phyloP scores from a whole-genome alignment of 2,329 filamentous ascomycete species.

The Eutypa lata region DNA sequence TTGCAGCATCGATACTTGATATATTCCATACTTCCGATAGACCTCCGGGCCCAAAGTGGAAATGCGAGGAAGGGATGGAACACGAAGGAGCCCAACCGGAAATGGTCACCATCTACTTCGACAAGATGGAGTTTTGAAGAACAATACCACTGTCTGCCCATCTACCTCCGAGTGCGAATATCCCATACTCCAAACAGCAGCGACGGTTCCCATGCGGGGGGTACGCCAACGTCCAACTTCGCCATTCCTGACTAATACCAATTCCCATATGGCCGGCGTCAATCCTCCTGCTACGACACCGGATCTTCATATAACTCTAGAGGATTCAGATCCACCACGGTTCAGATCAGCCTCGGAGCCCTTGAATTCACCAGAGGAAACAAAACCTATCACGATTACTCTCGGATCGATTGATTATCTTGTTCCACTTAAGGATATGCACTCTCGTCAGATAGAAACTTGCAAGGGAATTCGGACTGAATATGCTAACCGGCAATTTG shows the following conservation, averaged over 20 bases:
- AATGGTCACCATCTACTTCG: too few relatives aligned
- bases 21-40: too few relatives aligned
- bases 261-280: not conserved
- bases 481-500: constrained; percentile 21
- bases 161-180: not conserved
- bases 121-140: not conserved
- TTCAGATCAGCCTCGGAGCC: not conserved
- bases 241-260: constrained; percentile 1
- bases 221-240: not conserved
- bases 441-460: not conserved
- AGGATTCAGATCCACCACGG: not conserved
- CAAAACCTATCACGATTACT: not conserved
- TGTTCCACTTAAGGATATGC: not conserved
- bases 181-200: not conserved
- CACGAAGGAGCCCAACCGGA: not conserved
- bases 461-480: not conserved
- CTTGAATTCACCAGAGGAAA: not conserved
- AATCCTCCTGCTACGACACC: not conserved
- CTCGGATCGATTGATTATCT: not conserved
- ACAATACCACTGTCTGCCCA: not conserved
- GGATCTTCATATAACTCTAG: not conserved
- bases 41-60: too few relatives aligned
- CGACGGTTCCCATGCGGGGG: not conserved
- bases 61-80: too few relatives aligned
- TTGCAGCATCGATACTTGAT: too few relatives aligned